phyloP scores from a whole-genome alignment of 2,329 filamentous ascomycete species.

The Fusarium robinianum region DNA sequence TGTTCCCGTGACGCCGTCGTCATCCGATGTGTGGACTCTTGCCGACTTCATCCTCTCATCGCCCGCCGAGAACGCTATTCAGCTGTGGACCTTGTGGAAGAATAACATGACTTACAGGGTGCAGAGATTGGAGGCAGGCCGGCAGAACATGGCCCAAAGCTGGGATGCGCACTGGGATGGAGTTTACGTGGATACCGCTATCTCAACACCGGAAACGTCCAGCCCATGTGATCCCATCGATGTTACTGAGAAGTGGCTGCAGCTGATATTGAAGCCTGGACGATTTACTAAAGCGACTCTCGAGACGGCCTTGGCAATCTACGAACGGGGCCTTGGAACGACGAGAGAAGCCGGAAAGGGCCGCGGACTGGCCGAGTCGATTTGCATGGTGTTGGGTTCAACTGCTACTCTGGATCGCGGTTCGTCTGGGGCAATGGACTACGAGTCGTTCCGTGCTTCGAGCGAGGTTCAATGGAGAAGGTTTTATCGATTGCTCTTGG shows the following conservation, averaged over 20 bases:
- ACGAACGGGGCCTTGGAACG: slow-evolving; percentile 64
- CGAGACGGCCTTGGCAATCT: slow-evolving; percentile 81
- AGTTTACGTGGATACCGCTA: slow-evolving; percentile 64
- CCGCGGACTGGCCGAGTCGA: slow-evolving; percentile 71
- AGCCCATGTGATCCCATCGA: slow-evolving; percentile 68
- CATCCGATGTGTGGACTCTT: slow-evolving; percentile 77
- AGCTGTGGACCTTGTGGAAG: slow-evolving; percentile 81
- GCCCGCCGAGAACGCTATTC: slow-evolving; percentile 57
- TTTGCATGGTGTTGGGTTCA: slow-evolving; percentile 72
- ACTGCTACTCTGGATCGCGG: slow-evolving; percentile 68
- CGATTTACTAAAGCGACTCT: slow-evolving; percentile 79
- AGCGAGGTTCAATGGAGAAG: slow-evolving; percentile 85
- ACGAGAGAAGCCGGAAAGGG: slow-evolving; percentile 48
- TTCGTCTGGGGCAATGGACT: slow-evolving; percentile 70
- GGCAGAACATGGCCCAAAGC: slow-evolving; percentile 63
- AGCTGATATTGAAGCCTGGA: slow-evolving; percentile 80
- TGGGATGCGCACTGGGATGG: slow-evolving; percentile 74
- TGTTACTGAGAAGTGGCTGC: slow-evolving; percentile 82
- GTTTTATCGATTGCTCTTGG: slow-evolving; percentile 83
- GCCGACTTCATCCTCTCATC: slow-evolving; percentile 72
- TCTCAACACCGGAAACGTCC: slow-evolving; percentile 60
- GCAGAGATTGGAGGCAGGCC: slow-evolving; percentile 72
- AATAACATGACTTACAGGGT: slow-evolving; percentile 80
- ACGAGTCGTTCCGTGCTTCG: slow-evolving; percentile 72
- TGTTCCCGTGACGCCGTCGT: slow-evolving; percentile 70